phyloP scores from a whole-genome alignment of 495 filamentous ascomycete genomes.

The Talaromyces stipitatus region DNA sequence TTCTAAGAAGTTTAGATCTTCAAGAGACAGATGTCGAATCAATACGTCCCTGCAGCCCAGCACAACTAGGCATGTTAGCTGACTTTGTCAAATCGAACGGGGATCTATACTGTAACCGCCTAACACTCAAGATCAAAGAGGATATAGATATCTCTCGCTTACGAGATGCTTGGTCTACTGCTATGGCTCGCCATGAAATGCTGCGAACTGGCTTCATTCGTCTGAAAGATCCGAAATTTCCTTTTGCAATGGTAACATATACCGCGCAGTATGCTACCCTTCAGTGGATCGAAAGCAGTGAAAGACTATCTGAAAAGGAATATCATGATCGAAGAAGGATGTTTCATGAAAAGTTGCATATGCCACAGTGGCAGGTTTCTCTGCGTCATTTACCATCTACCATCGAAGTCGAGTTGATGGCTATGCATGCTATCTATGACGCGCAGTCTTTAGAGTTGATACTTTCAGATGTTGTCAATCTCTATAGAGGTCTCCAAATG shows the following conservation, averaged over 20 bases:
- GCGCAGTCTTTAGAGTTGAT: slow-evolving; percentile 57
- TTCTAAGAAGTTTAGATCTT: slow-evolving; percentile 14
- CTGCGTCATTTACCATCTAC: slow-evolving; percentile 15
- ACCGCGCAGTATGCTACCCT: slow-evolving; percentile 15
- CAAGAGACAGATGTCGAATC: slow-evolving; percentile 14
- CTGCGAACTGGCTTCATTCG: slow-evolving; percentile 64
- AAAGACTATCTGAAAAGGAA: slow-evolving; percentile 12
- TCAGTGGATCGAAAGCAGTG: slow-evolving; percentile 32
- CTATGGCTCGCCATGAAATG: slow-evolving; percentile 54
- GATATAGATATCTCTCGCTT: slow-evolving; percentile 45
- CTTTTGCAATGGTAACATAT: slow-evolving; percentile 64
- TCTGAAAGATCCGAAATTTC: slow-evolving; percentile 32
- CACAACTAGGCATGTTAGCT: slow-evolving; percentile 77
- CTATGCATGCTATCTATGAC: slow-evolving; percentile 76
- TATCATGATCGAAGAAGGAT: slow-evolving; percentile 8
- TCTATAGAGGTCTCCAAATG: slow-evolving; percentile 22
- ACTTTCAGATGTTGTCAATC: slow-evolving; percentile 44
- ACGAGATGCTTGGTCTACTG: slow-evolving; percentile 47
- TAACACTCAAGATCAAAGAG: slow-evolving; percentile 48
- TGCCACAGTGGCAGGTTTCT: slow-evolving; percentile 42
- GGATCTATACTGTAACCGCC: slow-evolving; percentile 75
- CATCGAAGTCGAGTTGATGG: slow-evolving; percentile 38
- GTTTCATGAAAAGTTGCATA: slow-evolving; percentile 28
- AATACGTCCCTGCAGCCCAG: slow-evolving; percentile 45
- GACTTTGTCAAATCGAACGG: slow-evolving; percentile 59